Evolutionary conservation across 179 eudicot genomes (phyloP), one percentile per base, ranked within the genome.

Genomic region (Carnegiea gigantea): DNA sequence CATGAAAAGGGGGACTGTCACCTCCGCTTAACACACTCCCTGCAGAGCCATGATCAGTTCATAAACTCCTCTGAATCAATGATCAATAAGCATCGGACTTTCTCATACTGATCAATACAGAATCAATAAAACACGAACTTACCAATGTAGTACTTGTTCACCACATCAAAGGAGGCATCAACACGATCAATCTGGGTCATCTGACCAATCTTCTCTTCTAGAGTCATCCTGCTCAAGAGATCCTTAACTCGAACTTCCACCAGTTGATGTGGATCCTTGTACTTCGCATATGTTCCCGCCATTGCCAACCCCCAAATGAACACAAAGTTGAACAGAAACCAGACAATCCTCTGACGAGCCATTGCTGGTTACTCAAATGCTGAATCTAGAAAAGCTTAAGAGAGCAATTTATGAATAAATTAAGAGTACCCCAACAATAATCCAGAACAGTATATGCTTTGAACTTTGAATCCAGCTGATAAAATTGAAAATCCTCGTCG

Each of bases 121-220:
- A 54, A 15, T 48, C 15, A 12, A 54, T 54, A 54, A 18, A 54
- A 54, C 2, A 62, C 12, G 26, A 51, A 51, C 1, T 70, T 90
- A 90, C 94, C 97, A 76, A 92, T 90, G 51, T 26, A 82, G 81
- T 86, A 86, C 17, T 84, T 64, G 80, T 83, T 87, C 89, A 93
- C 80, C 48, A 92, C 84, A 71, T 87, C 85, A 78, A 82, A 78
- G 13, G 90, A 81, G 76, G 95, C 91, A 26, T 84, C 90, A 26
- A 64, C 60, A 24, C 88, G 86, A 73, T 93, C 95, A 77, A 93
- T 89, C 90, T 93, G 97, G 77, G 89, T 88, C 97, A 93, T 93
- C 85, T 93, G 97, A 64, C 93, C 92, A 75, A 93, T 90, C 89
- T 93, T 93, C 76, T 93, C 97, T 38, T 90, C 84, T 81, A 93